A percentile compares a stretch with the other conserved stretches of the same genome.
These are phyloP conservation scores for Malassezia equina DNA, from an alignment of 1,284 basidiomycete genomes.

Conservation along the genomic window DNA sequence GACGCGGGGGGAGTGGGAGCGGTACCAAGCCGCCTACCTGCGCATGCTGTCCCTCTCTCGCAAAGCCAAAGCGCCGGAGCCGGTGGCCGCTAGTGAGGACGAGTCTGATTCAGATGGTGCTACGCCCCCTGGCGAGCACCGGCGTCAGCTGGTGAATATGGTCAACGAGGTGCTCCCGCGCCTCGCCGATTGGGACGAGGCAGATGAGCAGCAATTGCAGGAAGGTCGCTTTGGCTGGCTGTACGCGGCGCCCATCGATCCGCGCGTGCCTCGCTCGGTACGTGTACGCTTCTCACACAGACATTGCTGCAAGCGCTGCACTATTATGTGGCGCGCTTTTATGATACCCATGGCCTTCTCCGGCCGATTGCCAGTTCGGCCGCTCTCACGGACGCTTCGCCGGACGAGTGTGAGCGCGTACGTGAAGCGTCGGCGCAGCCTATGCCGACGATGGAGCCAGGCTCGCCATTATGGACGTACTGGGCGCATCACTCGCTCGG, in stretches of 20 bases:
- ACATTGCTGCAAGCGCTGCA: conserved; percentile 6
- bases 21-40: not conserved
- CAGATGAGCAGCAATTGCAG: not conserved
- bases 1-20: conserved; percentile 6
- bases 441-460: conserved; percentile 6
- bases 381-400: not conserved
- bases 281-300: not conserved
- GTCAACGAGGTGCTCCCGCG: conserved; percentile 1
- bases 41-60: not conserved
- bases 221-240: conserved; percentile 7
- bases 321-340: conserved; percentile 11
- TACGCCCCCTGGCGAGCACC: not conserved
- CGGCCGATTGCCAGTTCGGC: not conserved
- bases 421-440: not conserved
- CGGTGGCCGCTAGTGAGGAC: not conserved
- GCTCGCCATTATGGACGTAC: conserved; percentile 2
- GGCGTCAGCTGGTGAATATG: not conserved
- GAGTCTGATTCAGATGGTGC: not conserved
- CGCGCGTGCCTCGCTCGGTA: not conserved
- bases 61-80: not conserved
- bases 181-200: conserved; percentile 1
- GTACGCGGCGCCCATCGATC: not conserved
- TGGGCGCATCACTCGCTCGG: conserved; percentile 12
- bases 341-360: conserved; percentile 2
- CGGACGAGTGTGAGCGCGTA: not conserved